phyloP scores from a whole-genome alignment of 2,329 filamentous ascomycete genomes.

The Metarhizium anisopliae region DNA sequence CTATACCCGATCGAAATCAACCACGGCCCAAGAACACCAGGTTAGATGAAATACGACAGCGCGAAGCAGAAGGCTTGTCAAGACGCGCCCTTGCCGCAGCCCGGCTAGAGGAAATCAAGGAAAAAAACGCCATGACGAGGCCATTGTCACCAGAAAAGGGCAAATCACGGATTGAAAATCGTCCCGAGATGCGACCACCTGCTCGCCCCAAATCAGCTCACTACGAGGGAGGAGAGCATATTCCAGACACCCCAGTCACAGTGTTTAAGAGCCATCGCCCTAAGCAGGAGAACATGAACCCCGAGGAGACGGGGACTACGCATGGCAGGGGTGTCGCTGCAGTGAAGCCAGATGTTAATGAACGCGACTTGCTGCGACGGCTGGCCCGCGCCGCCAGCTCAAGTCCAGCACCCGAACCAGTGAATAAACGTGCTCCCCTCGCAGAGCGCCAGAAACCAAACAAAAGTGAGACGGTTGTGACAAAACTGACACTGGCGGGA shows the following conservation, averaged over 20 bases:
- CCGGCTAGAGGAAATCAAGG: constrained; percentile 43
- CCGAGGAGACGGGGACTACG: background rate
- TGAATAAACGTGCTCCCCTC: constrained; percentile 11
- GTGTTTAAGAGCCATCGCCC: constrained; percentile 23
- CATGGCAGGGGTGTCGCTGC: background rate
- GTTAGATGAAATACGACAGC: constrained; percentile 38
- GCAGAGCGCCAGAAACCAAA: background rate
- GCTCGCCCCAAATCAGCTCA: constrained; percentile 5
- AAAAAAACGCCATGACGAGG: constrained; percentile 36
- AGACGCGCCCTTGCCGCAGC: constrained; percentile 38
- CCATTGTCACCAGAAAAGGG: constrained; percentile 33
- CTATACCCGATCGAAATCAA: constrained; percentile 20
- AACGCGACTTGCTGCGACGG: constrained; percentile 39
- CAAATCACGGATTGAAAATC: constrained; percentile 17
- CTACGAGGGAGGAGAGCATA: constrained; percentile 20
- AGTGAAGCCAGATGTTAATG: constrained; percentile 11
- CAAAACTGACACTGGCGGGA: constrained; percentile 10
- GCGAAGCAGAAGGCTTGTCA: constrained; percentile 35
- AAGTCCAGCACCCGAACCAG: constrained; percentile 28
- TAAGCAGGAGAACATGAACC: constrained; percentile 2
- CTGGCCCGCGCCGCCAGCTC: constrained; percentile 38
- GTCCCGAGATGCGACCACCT: constrained; percentile 13
- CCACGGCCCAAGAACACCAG: constrained; percentile 31
- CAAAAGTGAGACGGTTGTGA: constrained; percentile 3
- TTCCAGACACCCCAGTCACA: constrained; percentile 32